These are phyloP conservation scores for Lipomyces mesembrius DNA, from an alignment of 805 yeast genomes.

Conservation along the genomic window DNA sequence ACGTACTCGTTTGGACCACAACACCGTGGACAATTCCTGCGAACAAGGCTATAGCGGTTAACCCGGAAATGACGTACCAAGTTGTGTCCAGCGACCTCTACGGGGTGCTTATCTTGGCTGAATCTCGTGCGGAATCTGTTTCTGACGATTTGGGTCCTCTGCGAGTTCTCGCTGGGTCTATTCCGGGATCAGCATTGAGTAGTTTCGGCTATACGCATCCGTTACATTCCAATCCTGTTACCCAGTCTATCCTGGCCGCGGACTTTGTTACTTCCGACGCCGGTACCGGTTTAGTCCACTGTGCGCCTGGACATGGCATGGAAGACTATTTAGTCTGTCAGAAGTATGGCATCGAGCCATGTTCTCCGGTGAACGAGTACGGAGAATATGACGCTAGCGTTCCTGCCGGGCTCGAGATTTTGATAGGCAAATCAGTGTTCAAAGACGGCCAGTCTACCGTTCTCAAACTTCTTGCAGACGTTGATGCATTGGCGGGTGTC, in stretches of 20 bases:
- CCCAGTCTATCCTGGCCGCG: constrained; percentile 72
- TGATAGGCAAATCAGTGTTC: constrained; percentile 65
- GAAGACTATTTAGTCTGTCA: constrained; percentile 84
- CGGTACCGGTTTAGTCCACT: constrained; percentile 96
- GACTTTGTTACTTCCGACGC: constrained; percentile 77
- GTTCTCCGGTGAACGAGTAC: constrained; percentile 76
- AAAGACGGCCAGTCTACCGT: constrained; percentile 59
- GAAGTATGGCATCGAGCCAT: constrained; percentile 58
- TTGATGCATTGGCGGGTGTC: constrained; percentile 55
- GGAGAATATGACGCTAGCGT: constrained; percentile 68
- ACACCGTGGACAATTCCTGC: constrained; percentile 98
- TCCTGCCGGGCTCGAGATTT: constrained; percentile 53
- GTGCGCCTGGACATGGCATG: constrained; percentile 97
- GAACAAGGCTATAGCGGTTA: constrained; percentile 79
- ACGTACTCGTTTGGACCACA: constrained; percentile 82
- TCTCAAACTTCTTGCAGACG: constrained; percentile 50
- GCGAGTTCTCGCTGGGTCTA: constrained; percentile 32
- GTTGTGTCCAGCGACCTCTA: constrained; percentile 48
- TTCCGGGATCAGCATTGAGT: constrained; percentile 53
- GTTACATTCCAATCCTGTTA: constrained; percentile 46
- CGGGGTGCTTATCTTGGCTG: constrained; percentile 63
- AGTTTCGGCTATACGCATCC: constrained; percentile 61
- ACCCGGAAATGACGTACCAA: constrained; percentile 62
- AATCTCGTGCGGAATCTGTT: constrained; percentile 52
- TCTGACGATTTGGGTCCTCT: constrained; percentile 35